Conservation (phyloP, 257 asterid genomes). For the Solanum megistacrolobum region DNA sequence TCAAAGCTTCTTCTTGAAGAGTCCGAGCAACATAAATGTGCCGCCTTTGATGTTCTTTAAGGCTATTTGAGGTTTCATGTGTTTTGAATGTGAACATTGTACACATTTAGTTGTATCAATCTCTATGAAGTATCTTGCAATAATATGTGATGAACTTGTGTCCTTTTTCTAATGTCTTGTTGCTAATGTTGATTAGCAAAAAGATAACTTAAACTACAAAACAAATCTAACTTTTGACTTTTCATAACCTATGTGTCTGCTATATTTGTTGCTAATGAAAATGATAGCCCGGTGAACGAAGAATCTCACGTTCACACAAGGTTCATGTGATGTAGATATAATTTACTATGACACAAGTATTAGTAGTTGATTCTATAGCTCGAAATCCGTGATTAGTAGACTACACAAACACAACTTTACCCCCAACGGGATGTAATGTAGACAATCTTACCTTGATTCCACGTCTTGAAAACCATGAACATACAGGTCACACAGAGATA, state of each 20-base stretch:
- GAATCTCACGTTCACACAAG: neutral
- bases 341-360: neutral
- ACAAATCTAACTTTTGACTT: neutral
- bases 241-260: neutral
- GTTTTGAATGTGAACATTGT: neutral
- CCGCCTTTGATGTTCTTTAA: neutral
- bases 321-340: neutral
- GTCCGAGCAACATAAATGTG: neutral
- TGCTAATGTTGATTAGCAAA: neutral
- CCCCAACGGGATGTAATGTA: no score
- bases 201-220: neutral
- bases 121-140: neutral
- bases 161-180: neutral
- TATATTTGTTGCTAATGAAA: neutral
- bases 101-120: neutral
- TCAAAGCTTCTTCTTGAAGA: constrained; percentile 15
- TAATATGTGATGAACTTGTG: neutral
- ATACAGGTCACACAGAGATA: no score
- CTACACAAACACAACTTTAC: neutral
- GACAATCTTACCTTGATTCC: no score
- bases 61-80: neutral
- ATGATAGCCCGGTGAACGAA: neutral
- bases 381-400: neutral
- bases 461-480: no score
- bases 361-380: neutral